Base-by-base conservation (phyloP, 1,139 yeast genomes). In the Blastobotrys niveus region DNA sequence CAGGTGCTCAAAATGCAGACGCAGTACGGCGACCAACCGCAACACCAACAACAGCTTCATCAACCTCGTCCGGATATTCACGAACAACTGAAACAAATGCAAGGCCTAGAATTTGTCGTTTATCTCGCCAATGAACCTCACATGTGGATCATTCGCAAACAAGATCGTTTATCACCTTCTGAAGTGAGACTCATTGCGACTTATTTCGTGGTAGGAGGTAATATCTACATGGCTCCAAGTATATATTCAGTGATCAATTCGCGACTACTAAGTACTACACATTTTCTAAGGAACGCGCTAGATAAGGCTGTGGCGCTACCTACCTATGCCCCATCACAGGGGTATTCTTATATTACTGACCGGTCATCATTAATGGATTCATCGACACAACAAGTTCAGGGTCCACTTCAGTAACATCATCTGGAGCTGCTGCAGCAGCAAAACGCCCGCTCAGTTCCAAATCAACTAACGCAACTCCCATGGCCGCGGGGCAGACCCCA, bases 1-100 rank as follows among this genome's bases (percentile, higher is more conserved):
- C 97, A 89, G 64, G 93, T 87, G 29, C 74, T 93, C 34, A 85
- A 85, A 66, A 91, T 91, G 98, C 99, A 91, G 64, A 77, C 83
- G 49, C 97, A 89, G 63, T 46, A 82, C 72, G 84, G 80, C 55
- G 84, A 80, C 45, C 71, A 74, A 58, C 65, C 79, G 47, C 77
- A 58, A 40, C 55, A 55, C 25, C 20, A 9, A 15, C 38, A 34
- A 22, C 38, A 34, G 27, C 38, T 27, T 5, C 27, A 27, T 2
- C 17, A 15, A 8, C 19, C 27, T 9, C 51, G 62, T 14, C 54
- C 50, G 12, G 65, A 66, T 46, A 58, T 76, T 24, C 68, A 70
- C 38, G 60, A 65, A 21, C 84, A 82, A 57, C 71, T 91, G 49
- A 67, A 71, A 48, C 86, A 84, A 55, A 81, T 91, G 87, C 77